A percentile compares a stretch with the other conserved stretches of the same genome.
Evolutionary conservation across 1,139 yeast genomes (phyloP).

Genomic region (Kodamaea anthophila): DNA sequence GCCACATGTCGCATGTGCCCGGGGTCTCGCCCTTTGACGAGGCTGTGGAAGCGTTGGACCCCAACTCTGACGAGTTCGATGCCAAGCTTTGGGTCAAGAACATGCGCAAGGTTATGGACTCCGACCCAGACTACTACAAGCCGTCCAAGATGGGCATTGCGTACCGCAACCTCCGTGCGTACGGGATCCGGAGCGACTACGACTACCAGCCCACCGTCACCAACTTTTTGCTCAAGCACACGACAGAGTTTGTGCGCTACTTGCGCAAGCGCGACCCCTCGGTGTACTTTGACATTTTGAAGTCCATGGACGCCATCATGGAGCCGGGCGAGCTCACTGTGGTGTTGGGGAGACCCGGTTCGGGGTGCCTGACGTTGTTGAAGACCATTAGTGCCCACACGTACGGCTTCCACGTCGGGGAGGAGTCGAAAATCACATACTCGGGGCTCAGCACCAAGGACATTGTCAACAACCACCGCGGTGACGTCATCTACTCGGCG

Average conservation of each 20-base stretch:
- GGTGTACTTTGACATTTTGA: conserved; percentile 48
- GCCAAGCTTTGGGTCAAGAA: conserved; percentile 71
- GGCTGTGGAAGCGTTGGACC: conserved; percentile 19
- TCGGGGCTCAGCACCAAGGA: conserved; percentile 18
- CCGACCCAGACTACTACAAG: conserved; percentile 61
- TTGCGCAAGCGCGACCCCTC: conserved; percentile 18
- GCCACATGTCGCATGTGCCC: conserved; percentile 49
- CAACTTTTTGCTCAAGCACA: conserved; percentile 35
- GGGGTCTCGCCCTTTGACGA: conserved; percentile 35
- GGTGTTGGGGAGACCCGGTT: conserved; percentile 78
- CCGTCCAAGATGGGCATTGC: conserved; percentile 62
- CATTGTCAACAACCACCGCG: conserved; percentile 18
- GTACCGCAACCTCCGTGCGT: conserved; percentile 62
- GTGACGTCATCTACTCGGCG: conserved; percentile 24
- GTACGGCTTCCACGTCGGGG: conserved; percentile 59
- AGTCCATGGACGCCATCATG: conserved; percentile 62
- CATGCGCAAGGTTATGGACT: conserved; percentile 47
- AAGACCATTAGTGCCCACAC: conserved; percentile 67
- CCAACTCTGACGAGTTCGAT: conserved; percentile 48
- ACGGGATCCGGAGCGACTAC: conserved; percentile 71
- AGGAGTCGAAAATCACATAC: conserved; percentile 37
- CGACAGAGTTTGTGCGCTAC: conserved; percentile 11
- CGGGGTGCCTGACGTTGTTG: conserved; percentile 77
- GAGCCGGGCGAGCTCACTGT: conserved; percentile 71
- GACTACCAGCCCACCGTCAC: conserved; percentile 73